Base-by-base conservation (phyloP, 2,329 filamentous ascomycete species). In the Tothia fuscella region DNA sequence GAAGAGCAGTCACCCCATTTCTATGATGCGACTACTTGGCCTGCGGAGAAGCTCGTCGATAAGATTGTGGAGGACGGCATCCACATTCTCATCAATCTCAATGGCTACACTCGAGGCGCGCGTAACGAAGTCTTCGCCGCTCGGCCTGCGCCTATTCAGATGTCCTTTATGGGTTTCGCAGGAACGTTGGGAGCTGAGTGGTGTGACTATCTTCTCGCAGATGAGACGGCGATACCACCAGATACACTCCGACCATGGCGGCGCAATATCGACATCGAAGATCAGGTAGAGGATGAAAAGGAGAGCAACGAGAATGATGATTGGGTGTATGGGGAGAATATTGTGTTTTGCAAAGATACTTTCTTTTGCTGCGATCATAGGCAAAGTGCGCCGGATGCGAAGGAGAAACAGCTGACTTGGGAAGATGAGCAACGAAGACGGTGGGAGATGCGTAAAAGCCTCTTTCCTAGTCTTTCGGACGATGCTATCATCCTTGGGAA, bases 101-200 rank as follows among this genome's bases (percentile, higher is more conserved):
- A 98, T 53, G 91, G 91, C 9, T 98, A 98, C 59, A 98, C 91
- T 0, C 75, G 91, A 41, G 91, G 91, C 22, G 91, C 91, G n/a
- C 78, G 88, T 19, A 98, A 98, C 52, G 91, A 98, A 56, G 81
- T 98, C 3, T 98, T 98, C 58, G 91, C 91, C 17, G 91, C 91
- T 17, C 78, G 93, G 20, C 86, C 91, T 13, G 87, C 88, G 2
- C 91, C 91, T 0, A 86, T 98, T 32, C 91, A 98, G 50, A 98
- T 98, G 91, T 94, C 91, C 0, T 98, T 98, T 55, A 98, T 98
- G 91, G 91, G 91, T 0, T 98, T 98, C 57, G 91, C 91, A 0
- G 91, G 91, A 7, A 95, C 89, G 0, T 67, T 98, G 1, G 91
- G 91, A 5, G 91, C 91, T 3, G 91, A 98, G 57, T 98, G 91